Conservation (phyloP, 768 basidiomycete genomes). For the Tulasnella sp. region DNA sequence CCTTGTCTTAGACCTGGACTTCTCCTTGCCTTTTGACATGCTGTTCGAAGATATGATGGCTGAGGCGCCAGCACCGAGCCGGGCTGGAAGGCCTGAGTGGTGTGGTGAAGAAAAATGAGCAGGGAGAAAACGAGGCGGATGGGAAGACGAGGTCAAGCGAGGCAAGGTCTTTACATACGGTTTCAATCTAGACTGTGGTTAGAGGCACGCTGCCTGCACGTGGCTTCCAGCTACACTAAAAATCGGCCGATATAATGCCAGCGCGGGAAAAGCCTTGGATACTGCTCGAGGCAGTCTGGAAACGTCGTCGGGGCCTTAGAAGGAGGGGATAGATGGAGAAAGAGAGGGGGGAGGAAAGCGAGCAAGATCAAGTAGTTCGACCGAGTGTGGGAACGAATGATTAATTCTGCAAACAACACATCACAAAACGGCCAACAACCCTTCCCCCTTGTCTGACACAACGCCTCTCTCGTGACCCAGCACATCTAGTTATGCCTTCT, state of each 20-base stretch:
- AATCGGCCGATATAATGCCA: background rate
- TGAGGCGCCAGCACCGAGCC: background rate
- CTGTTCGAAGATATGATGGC: slow-evolving; percentile 7
- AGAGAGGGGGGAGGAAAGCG: background rate
- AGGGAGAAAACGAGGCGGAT: background rate
- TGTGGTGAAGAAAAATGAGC: slow-evolving; percentile 8
- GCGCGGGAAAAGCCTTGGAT: background rate
- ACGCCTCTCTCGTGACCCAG: background rate
- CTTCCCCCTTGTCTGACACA: background rate
- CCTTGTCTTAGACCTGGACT: slow-evolving; percentile 2
- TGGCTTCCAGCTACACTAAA: background rate
- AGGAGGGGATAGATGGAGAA: background rate
- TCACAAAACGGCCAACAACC: background rate
- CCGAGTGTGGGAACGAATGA: background rate
- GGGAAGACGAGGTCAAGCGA: slow-evolving; percentile 5
- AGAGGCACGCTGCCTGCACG: slow-evolving; percentile 8
- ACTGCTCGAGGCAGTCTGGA: background rate
- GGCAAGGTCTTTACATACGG: background rate
- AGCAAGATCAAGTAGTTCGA: background rate
- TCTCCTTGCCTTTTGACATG: slow-evolving; percentile 22
- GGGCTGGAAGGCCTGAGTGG: background rate
- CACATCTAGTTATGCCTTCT: background rate
- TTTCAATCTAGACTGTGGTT: slow-evolving; percentile 1
- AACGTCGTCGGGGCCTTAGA: background rate
- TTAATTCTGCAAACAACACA: slow-evolving; percentile 6